Percentiles rank a stretch among this genome's conserved stretches.
Conservation (phyloP, 139 green algal species). For the Chlorella sorokiniana region DNA sequence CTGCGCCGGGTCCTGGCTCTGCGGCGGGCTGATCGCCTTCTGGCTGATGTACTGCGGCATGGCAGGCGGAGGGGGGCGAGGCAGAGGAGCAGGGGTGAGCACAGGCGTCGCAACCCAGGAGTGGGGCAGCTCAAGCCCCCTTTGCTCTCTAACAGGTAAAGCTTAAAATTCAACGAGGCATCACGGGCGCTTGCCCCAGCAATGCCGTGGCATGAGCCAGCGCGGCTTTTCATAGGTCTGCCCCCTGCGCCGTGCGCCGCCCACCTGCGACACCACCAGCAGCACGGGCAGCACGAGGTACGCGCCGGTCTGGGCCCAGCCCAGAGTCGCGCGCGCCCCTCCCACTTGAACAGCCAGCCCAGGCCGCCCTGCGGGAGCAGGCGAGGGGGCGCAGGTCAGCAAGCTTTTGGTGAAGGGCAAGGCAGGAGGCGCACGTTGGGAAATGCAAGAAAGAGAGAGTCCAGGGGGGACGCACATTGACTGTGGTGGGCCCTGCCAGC, state of each 20-base stretch:
- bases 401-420: neutral
- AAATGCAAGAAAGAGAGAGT: too few species aligned
- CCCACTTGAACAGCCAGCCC: constrained; percentile 77
- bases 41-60: constrained; percentile 16
- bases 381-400: neutral
- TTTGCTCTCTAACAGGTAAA: too few species aligned
- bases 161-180: too few species aligned
- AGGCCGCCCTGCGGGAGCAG: constrained; percentile 53
- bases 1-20: constrained; percentile 68
- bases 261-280: constrained; percentile 69
- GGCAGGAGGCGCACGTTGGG: neutral
- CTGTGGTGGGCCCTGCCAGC: constrained; percentile 79
- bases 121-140: too few species aligned
- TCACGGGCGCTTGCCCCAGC: too few species aligned
- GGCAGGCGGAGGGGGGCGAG: neutral
- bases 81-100: neutral
- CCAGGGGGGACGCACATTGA: constrained; percentile 38
- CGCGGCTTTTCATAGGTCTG: neutral
- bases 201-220: neutral
- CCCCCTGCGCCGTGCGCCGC: neutral
- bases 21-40: constrained; percentile 71
- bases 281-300: constrained; percentile 78
- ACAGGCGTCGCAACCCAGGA: neutral
- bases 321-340: constrained; percentile 70
- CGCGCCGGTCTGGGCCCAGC: constrained; percentile 65